Evolutionary conservation across 768 basidiomycete genomes (phyloP), one percentile per base, ranked within the genome.

Genomic region (Tulasnella sp.): DNA sequence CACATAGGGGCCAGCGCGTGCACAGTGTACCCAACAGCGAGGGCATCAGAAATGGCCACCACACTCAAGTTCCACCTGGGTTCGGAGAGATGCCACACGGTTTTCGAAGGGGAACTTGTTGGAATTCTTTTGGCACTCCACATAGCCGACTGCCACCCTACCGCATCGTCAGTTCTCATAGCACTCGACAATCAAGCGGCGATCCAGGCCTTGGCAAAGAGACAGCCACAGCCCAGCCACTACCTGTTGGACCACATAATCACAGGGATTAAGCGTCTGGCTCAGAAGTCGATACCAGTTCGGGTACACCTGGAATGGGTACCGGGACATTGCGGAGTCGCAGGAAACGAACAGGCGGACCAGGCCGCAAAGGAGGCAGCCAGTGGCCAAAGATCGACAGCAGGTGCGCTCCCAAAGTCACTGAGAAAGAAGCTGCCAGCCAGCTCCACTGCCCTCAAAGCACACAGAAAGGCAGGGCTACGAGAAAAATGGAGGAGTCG

Each of bases 101-200:
- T 49, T n/a, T 49, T 49, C 29, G 48, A 49, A 27, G 48, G 8
- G 6, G 48, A 49, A 49, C 48, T 49, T 9, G 48, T 27, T n/a
- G 48, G 55, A 8, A 57, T 57, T n/a, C 43, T 48, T 6, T 46
- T 57, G 6, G 55, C 9, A 7, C 29, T 58, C 6, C 19, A 54
- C 6, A 41, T 34, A 9, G n/a, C n/a, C 23, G 6, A 8, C 12
- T n/a, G 14, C 29, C 27, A 27, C 2, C 41, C n/a, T 17, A 6
- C 9, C 41, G 27, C n/a, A 43, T 17, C 7, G 27, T 6, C 41
- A 6, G 41, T 25, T 19, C 41, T 43, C 7, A 46, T 59, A 4
- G 29, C 14, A 11, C 57, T 58, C 14, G 57, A 58, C 55, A 59
- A 45, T 56, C 57, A 59, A 46, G 34, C 59, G 9, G 59, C 59